These are phyloP conservation scores for Cutaneotrichosporon arboriforme DNA, from an alignment of 1,284 basidiomycete species.

Conservation along the genomic window DNA sequence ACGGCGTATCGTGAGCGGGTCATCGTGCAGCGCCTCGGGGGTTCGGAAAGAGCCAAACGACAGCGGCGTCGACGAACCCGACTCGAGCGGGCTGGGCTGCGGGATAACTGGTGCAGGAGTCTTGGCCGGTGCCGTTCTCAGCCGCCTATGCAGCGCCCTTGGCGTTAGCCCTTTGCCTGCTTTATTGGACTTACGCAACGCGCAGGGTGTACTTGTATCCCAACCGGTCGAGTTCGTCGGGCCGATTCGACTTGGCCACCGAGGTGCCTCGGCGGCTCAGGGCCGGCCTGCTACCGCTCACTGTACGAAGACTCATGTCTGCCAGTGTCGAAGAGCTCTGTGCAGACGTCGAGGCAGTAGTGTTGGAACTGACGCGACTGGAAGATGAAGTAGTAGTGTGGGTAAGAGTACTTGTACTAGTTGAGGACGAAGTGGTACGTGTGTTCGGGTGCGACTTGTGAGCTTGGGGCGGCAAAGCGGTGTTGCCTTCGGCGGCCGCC, in stretches of 20 bases:
- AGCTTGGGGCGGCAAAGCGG: background rate
- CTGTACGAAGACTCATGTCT: background rate
- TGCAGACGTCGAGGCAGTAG: background rate
- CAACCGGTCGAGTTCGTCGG: slow-evolving; percentile 37
- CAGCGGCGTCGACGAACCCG: background rate
- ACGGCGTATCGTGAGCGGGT: slow-evolving; percentile 4
- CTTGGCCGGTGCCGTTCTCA: background rate
- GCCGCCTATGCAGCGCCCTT: slow-evolving; percentile 17
- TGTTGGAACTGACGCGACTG: background rate
- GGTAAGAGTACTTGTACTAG: background rate
- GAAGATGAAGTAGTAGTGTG: background rate
- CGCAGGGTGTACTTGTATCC: slow-evolving; percentile 43
- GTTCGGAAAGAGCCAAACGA: slow-evolving; percentile 4
- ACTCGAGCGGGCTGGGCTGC: background rate
- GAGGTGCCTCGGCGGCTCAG: too few relatives aligned
- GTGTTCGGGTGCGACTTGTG: background rate
- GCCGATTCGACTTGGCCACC: background rate
- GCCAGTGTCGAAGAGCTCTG: too few relatives aligned
- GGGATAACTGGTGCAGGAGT: background rate
- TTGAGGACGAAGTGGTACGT: background rate
- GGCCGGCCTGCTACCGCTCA: too few relatives aligned
- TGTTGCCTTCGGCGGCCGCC: background rate
- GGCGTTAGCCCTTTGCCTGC: background rate
- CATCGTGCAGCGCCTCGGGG: slow-evolving; percentile 10
- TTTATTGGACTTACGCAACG: slow-evolving; percentile 36